Percentiles rank a stretch among this genome's conserved stretches.
These are phyloP conservation scores for Antarctomyces pellizariae DNA, from an alignment of 495 filamentous ascomycete genomes.

Conservation along the genomic window DNA sequence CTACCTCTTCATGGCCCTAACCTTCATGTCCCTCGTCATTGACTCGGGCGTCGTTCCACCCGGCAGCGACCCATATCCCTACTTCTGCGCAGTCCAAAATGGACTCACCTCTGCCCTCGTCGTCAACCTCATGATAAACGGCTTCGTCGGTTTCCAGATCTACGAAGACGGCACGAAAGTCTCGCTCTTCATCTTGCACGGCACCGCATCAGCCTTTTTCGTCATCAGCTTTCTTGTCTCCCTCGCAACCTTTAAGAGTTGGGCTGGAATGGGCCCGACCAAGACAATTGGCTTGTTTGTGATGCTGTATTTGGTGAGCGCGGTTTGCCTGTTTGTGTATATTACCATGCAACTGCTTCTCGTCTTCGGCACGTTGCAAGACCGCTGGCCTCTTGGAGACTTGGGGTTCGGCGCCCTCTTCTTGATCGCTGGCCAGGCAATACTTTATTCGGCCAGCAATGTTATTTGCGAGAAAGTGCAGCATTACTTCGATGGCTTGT, in stretches of 20 bases:
- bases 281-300: constrained; percentile 81
- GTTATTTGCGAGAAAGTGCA: constrained; percentile 65
- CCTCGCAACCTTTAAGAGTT: constrained; percentile 80
- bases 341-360: constrained; percentile 72
- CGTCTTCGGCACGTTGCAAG: constrained; percentile 73
- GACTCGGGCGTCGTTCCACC: constrained; percentile 86
- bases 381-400: constrained; percentile 86
- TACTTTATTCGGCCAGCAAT: constrained; percentile 74
- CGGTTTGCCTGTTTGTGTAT: constrained; percentile 64
- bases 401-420: constrained; percentile 84
- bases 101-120: constrained; percentile 80
- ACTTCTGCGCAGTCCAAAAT: constrained; percentile 73
- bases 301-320: constrained; percentile 80
- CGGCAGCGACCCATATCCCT: constrained; percentile 55
- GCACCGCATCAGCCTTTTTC: constrained; percentile 60
- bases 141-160: constrained; percentile 95
- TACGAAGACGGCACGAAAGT: constrained; percentile 96
- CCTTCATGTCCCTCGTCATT: constrained; percentile 69
- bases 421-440: constrained; percentile 80
- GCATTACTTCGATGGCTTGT: constrained; percentile 87
- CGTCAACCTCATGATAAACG: constrained; percentile 82
- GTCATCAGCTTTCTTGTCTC: constrained; percentile 67
- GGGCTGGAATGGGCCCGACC: constrained; percentile 63
- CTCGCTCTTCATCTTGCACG: constrained; percentile 78
- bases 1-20: constrained; percentile 83